Evolutionary conservation across 257 asterid genomes (phyloP).

Genomic region (Asclepias syriaca): DNA sequence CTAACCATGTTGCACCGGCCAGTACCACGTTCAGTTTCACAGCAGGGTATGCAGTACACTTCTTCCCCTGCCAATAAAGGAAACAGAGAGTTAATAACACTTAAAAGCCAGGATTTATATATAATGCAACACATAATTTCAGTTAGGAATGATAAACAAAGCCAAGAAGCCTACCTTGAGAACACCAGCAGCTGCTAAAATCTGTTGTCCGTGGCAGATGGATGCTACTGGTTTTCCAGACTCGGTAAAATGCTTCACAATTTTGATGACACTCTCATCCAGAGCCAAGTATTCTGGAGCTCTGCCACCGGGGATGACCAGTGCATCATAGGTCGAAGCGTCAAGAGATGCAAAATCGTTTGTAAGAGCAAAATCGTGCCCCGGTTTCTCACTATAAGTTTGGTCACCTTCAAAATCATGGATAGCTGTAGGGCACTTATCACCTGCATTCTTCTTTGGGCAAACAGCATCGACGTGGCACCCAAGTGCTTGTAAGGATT

Average conservation of each 20-base stretch:
- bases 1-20: conserved; percentile 81
- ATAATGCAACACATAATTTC: neutral
- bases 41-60: conserved; percentile 92
- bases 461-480: conserved; percentile 90
- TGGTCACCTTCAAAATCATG: conserved; percentile 99
- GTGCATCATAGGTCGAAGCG: conserved; percentile 73
- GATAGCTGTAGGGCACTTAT: conserved; percentile 75
- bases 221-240: conserved; percentile 89
- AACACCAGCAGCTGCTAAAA: conserved; percentile 92
- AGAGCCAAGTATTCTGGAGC: conserved; percentile 95
- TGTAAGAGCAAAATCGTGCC: conserved; percentile 76
- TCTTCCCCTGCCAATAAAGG: conserved; percentile 54
- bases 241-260: conserved; percentile 72
- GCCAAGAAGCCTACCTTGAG: conserved; percentile 48
- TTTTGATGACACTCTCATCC: conserved; percentile 51
- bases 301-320: conserved; percentile 95
- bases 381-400: conserved; percentile 94
- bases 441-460: conserved; percentile 69
- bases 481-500: conserved; percentile 83
- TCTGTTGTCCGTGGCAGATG: conserved; percentile 97
- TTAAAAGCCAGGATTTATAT: neutral
- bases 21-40: conserved; percentile 87
- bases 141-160: neutral
- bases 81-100: neutral
- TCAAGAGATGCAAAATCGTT: conserved; percentile 53